phyloP scores from a whole-genome alignment of 352 stramenopile species.

The Globisporangium middletonii region DNA sequence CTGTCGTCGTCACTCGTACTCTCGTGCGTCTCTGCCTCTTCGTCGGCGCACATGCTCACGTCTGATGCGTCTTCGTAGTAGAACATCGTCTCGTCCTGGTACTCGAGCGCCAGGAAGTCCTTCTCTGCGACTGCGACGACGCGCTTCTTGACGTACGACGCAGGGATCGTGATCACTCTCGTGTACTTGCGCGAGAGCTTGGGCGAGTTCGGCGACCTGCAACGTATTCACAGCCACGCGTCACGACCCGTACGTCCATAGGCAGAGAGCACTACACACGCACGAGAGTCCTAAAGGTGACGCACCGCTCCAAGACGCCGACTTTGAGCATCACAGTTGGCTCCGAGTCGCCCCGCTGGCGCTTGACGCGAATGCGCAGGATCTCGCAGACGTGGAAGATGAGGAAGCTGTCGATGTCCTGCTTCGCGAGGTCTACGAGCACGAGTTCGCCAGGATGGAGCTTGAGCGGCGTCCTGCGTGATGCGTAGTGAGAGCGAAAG shows the following conservation, averaged over 20 bases:
- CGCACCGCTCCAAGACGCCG: constrained; percentile 58
- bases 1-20: no score
- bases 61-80: constrained; percentile 39
- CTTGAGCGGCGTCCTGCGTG: constrained; percentile 36
- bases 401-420: constrained; percentile 61
- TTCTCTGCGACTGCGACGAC: constrained; percentile 63
- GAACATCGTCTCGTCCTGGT: constrained; percentile 75
- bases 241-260: not conserved
- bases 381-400: constrained; percentile 82
- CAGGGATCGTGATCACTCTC: constrained; percentile 40
- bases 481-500: not conserved
- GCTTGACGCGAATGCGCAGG: constrained; percentile 39
- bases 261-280: not conserved
- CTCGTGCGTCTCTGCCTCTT: no score
- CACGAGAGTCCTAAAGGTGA: not conserved
- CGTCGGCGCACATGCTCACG: no score
- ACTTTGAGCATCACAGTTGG: constrained; percentile 42
- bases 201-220: constrained; percentile 48
- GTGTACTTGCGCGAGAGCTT: constrained; percentile 34
- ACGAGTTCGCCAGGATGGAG: constrained; percentile 68
- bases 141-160: constrained; percentile 57
- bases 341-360: constrained; percentile 14
- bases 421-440: constrained; percentile 55
- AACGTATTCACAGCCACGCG: not conserved
- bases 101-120: constrained; percentile 52